Base-by-base conservation (phyloP, 2,329 filamentous ascomycete species). In the Fusarium musae region DNA sequence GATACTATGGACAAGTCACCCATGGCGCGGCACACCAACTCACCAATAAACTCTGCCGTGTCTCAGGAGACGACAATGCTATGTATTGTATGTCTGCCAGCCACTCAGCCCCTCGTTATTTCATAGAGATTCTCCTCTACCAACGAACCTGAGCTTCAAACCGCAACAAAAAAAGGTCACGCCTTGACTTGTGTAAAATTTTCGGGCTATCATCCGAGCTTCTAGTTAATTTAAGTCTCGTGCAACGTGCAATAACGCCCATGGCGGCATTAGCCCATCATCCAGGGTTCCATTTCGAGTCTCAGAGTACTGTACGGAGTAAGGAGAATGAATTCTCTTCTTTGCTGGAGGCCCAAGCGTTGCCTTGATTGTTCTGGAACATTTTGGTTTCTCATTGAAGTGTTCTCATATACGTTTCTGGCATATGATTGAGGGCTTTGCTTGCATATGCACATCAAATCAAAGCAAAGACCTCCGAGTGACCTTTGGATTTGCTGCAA, bases 291-390 rank as follows among this genome's bases (percentile, higher is more conserved):
- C 57, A 43, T 44, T 53, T 60, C 23, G 47, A 52, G 49, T 40
- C 58, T 59, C 40, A 50, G 40, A 34, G 65, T 36, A 57, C 23
- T 23, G 23, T 23, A 23, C 23, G 23, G 23, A 16, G 34, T 36
- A 36, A 47, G 17, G 42, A 26, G 30, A 47, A 28, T 23, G 36
- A 40, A 49, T 50, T 54, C 9, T 37, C 32, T 44, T 39, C 37
- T 53, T 39, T 34, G 19, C 17, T 52, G n/a, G 7, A 42, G 39
- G 53, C 39, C 70, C 30, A 71, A 74, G 66, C 54, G 43, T 57
- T 59, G 44, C 23, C 30, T 59, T 53, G 34, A 52, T 44, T 49
- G 58, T 74, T 74, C 66, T 71, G 66, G 59, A 73, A 74, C 42
- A 21, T 59, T 39, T 67, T 58, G n/a, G 40, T 30, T 49, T 37